A percentile compares a stretch with the other conserved stretches of the same genome.
Conservation (phyloP, 2,329 filamentous ascomycete genomes). For the Hymenoscyphus occultus region DNA sequence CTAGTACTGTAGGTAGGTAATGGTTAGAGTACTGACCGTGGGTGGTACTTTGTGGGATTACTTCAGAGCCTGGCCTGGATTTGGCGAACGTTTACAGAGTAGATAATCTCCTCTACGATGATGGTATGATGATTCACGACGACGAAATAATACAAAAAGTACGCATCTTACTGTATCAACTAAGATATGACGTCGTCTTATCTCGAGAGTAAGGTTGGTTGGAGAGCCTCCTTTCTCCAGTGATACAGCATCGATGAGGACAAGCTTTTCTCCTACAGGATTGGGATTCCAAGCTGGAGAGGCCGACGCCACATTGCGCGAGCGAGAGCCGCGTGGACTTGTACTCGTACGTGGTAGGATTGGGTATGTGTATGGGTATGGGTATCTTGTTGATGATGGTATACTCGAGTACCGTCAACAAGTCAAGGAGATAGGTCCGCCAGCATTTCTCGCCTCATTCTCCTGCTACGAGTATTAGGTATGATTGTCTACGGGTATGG, state of each 20-base stretch:
- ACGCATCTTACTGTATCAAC: not conserved
- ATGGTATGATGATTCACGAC: not conserved
- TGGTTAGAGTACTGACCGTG: too few relatives aligned
- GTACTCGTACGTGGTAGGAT: not conserved
- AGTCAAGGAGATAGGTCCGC: not conserved
- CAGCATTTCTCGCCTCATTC: not conserved
- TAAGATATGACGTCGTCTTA: not conserved
- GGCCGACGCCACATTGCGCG: not conserved
- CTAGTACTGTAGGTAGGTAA: too few relatives aligned
- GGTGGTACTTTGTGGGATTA: too few relatives aligned
- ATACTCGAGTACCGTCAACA: not conserved
- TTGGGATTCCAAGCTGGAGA: not conserved
- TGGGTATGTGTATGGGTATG: not conserved
- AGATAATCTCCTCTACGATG: not conserved
- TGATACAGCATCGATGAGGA: not conserved
- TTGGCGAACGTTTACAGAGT: not conserved
- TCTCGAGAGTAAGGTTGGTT: not conserved
- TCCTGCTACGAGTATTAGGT: too few relatives aligned
- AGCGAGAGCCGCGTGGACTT: slow-evolving; percentile 1
- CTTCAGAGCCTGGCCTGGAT: too few relatives aligned
- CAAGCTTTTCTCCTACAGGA: slow-evolving; percentile 2
- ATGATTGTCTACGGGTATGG: too few relatives aligned
- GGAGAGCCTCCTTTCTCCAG: not conserved
- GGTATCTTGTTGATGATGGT: not conserved
- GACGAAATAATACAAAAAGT: not conserved